Evolutionary conservation across 2,329 filamentous ascomycete species (phyloP), one percentile per base, ranked within the genome.

Genomic region (Chaetomiaceae sp.): DNA sequence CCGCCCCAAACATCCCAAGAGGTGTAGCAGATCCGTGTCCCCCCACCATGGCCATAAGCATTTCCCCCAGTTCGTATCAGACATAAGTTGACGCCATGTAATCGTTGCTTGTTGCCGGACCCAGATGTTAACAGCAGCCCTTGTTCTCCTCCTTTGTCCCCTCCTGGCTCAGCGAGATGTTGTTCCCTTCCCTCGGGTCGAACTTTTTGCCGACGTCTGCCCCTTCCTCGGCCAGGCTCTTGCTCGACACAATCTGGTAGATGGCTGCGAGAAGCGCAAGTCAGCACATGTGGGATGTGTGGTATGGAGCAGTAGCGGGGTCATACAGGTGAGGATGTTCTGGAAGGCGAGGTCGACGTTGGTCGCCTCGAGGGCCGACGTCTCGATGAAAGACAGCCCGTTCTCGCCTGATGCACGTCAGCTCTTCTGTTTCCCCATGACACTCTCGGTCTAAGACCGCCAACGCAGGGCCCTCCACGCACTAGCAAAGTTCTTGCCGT

Each of bases 261-360:
- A 99, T 99, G 81, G 99, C 94, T 96, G 53, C n/a, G 45, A 15
- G 4, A 34, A 5, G 46, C 14, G 29, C n/a, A 14, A 8, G 44
- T 61, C 25, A 57, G 48, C 17, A 6, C 9, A 6, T 8, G 22
- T 15, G 31, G 33, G 12, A 22, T 9, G 38, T 23, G 29, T 20
- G 3, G 17, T 19, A 36, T 42, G 51, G 33, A 39, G 40, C n/a
- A 8, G 40, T 12, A 37, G 36, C 42, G 42, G 46, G 31, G 25
- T 72, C 82, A 59, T 81, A 96, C 92, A 92, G 69, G 94, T 99
- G 71, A 99, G 80, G 70, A 99, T 99, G 76, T 97, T 97, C 78
- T 99, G 92, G 83, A 99, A 97, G 57, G 94, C 94, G 68, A 97
- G 85, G 77, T 99, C 94, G 63, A 99, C 94, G 70, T 99, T 99